Base-by-base conservation (phyloP, 768 basidiomycete genomes). In the Goffeauzyma gilvescens region DNA sequence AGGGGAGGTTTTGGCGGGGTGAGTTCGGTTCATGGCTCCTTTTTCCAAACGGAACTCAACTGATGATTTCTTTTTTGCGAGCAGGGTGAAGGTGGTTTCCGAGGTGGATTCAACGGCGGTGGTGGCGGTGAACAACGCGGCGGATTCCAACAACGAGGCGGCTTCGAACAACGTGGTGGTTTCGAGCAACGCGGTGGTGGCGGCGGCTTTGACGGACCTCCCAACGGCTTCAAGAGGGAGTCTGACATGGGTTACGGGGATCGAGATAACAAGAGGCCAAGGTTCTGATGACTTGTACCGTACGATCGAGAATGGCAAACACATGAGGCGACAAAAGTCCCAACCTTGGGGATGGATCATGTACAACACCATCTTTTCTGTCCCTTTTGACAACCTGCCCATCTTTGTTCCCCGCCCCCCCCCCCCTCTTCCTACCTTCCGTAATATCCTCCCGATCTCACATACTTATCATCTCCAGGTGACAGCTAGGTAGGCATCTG, bases 81-180 rank as follows among this genome's bases (percentile, higher is more conserved):
- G 17, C 45, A 58, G 10, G 58, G 62, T 4, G 69, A 69, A 24
- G 65, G 67, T 6, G 66, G 70, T n/a, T 55, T 54, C 50, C 33
- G 50, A 40, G 52, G 53, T 13, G 50, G 50, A 3, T 42, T 44
- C 26, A 67, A 69, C 13, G 67, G 68, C 0, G 65, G 68, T 37
- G 65, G 71, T 22, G 75, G 74, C 10, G 71, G 57, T 10, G 5
- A 33, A 4, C 24, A 33, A 35, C 23, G 30, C 20, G 48, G 38
- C n/a, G 38, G 26, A 5, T 38, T 37, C 25, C 35, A 45, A 14
- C 39, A 40, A 6, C 44, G 46, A 12, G 53, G 49, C 18, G 44
- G 25, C 32, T 48, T 38, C 37, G 44, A 45, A 21, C 48, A 41
- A 12, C 52, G 53, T 24, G 44, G 52, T n/a, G 22, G 50, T 17